Percentiles rank a stretch among this genome's conserved stretches.
Conservation (phyloP, 2,329 filamentous ascomycete genomes). For the Pseudocercospora vitis region DNA sequence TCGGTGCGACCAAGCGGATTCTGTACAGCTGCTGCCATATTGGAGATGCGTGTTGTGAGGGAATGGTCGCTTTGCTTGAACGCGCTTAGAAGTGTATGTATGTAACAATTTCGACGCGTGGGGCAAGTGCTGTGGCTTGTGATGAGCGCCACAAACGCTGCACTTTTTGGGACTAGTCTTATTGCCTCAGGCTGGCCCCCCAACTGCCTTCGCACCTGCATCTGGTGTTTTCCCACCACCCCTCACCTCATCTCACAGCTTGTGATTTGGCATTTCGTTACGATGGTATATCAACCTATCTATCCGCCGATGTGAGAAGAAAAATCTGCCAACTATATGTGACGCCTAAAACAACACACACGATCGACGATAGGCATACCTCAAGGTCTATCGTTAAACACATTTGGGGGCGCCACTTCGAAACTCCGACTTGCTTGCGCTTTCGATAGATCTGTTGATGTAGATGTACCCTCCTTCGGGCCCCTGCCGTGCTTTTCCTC, state of each 20-base stretch:
- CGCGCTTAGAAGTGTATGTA: not conserved
- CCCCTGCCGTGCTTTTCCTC: not conserved
- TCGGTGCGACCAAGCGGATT: constrained; percentile 57
- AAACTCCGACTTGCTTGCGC: not conserved
- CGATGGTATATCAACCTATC: too few relatives aligned
- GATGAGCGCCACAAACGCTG: too few relatives aligned
- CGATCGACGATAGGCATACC: too few relatives aligned
- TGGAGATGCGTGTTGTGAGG: constrained; percentile 11
- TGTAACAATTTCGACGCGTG: not conserved
- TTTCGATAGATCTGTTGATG: not conserved
- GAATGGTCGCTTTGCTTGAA: not conserved
- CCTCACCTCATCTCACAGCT: too few relatives aligned
- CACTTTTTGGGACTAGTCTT: too few relatives aligned
- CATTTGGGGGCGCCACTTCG: not conserved
- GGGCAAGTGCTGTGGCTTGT: not conserved
- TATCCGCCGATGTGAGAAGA: too few relatives aligned
- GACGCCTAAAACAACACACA: too few relatives aligned
- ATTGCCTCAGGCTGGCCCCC: too few relatives aligned
- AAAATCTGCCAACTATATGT: too few relatives aligned
- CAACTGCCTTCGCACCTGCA: too few relatives aligned
- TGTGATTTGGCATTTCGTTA: too few relatives aligned
- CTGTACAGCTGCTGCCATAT: constrained; percentile 36
- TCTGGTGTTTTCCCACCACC: too few relatives aligned
- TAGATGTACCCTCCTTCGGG: not conserved
- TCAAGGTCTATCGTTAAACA: not conserved